Evolutionary conservation across 139 green algal genomes (phyloP), one percentile per base, ranked within the genome.

Genomic region (Coelastrella sp.): DNA sequence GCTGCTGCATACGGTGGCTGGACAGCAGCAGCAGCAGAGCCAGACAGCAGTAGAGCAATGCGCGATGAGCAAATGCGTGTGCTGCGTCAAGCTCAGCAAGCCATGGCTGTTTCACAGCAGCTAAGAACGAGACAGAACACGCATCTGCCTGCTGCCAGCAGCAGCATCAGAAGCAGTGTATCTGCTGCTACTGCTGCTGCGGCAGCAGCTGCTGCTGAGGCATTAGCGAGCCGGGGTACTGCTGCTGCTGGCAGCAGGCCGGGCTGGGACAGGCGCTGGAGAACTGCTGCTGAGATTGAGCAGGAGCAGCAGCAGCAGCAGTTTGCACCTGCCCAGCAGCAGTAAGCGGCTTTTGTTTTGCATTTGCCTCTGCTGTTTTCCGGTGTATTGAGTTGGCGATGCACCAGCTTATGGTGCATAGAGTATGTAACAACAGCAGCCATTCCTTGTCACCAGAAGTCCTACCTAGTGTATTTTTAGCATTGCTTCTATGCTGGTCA

Each of bases 181-280:
- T 54, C 82, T 19, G 23, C 16, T 17, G 82, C 82, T 65, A 54
- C 82, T 56, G 82, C 82, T 78, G 82, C 65, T 73, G 82, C 82
- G 32, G 82, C 82, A 19, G 82, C 82, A 16, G 32, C 22, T 56
- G 82, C 82, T 47, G 65, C 4, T 71, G 64, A 71, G 16, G 64
- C 2, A 71, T 71, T 7, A 71, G 13, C 16, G 11, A 14, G 2
- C 16, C 64, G 16, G 64, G 11, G 16, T 71, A 71, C 16, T 71
- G 3, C 82, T 79, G 82, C 71, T 7, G 32, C 82, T 78, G 82
- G 82, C 22, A 87, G 65, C 65, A 87, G 47, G 82, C 19, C 7
- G 0, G 81, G 81, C 11, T 10, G 68, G 68, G 68, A 23, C 14
- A 76, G 17, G 7, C 16, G 68, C 5, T 76, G 68, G 68, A 76